Conservation (phyloP, 345 rosid genomes). For the Euphorbia pulcherrima region DNA sequence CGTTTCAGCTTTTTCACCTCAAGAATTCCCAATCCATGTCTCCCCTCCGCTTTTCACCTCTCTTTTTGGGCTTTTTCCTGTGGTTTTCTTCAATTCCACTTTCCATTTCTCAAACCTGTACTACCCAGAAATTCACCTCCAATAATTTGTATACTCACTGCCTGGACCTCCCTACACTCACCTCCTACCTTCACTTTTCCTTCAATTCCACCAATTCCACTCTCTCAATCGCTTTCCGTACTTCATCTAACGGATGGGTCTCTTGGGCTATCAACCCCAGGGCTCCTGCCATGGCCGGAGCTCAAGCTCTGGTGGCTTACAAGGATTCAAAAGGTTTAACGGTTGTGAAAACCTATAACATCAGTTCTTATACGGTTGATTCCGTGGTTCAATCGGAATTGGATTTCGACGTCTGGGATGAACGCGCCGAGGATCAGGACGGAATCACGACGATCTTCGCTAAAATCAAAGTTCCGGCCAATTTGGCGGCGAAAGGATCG, state of each 20-base stretch:
- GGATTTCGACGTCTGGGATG: slow-evolving; percentile 53
- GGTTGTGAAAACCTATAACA: slow-evolving; percentile 42
- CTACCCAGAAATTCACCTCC: slow-evolving; percentile 9
- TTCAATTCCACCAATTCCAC: slow-evolving; percentile 21
- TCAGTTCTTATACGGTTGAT: slow-evolving; percentile 27
- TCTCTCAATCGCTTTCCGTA: slow-evolving; percentile 21
- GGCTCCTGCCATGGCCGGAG: slow-evolving; percentile 16
- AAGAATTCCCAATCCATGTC: slow-evolving; percentile 11
- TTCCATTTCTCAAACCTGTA: slow-evolving; percentile 10
- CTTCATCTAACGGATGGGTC: slow-evolving; percentile 25
- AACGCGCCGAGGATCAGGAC: slow-evolving; percentile 34
- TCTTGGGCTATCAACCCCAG: slow-evolving; percentile 29
- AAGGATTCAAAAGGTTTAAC: slow-evolving; percentile 14
- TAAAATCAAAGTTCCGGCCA: slow-evolving; percentile 50
- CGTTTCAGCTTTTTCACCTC: not conserved
- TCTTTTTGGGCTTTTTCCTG: not conserved
- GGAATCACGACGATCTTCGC: slow-evolving; percentile 46
- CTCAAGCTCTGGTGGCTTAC: slow-evolving; percentile 26
- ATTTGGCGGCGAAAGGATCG: slow-evolving; percentile 29
- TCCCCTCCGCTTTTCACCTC: not conserved
- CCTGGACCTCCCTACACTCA: slow-evolving; percentile 27
- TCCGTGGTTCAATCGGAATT: slow-evolving; percentile 36
- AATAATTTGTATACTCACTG: slow-evolving; percentile 21
- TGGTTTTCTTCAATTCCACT: slow-evolving; percentile 12
- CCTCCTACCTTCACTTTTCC: slow-evolving; percentile 22